Base-by-base conservation (phyloP, 768 basidiomycete species). In the Tulasnella sp. region DNA sequence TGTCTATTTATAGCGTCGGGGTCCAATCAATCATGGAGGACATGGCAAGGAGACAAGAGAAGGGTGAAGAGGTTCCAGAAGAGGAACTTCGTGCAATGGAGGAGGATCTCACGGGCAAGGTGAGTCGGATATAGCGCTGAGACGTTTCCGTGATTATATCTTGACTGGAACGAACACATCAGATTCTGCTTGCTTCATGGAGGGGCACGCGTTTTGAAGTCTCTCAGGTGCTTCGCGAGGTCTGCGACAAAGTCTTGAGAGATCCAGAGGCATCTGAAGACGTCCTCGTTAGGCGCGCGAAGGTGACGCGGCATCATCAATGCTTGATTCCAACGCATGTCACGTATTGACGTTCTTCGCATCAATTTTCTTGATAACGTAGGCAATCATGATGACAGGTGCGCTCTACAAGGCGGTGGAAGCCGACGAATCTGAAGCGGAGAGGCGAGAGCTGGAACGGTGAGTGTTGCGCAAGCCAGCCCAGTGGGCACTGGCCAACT, bases 151-250 rank as follows among this genome's bases (percentile, higher is more conserved):
- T 50, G 29, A 10, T 24, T 64, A 57, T 53, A 21, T 38, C 7
- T 38, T n/a, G 43, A 30, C 22, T 44, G 25, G 10, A n/a, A 11
- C 22, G 21, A 19, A 24, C 31, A 21, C 24, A 25, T 15, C 62
- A 88, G 84, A 92, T 96, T 68, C 80, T 98, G 73, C 82, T 98
- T 27, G 94, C 93, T 4, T 94, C 94, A 24, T 99, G 96, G 96
- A 83, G 92, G 60, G 96, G 94, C 12, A 94, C 93, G 2, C 82
- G 93, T 53, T 82, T 97, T 68, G 96, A 99, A 73, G 92, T 98
- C 43, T 80, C 87, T 21, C 87, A 91, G 66, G 91, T 97, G 12
- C 75, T 94, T 49, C 80, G 91, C 52, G 84, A 89, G 75, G 88
- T 88, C 25, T 80, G 87, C 46, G 92, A 94, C 58, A 80, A 82